phyloP scores from a whole-genome alignment of 176 grass and related monocot genomes.

The Aegilops bicornis region DNA sequence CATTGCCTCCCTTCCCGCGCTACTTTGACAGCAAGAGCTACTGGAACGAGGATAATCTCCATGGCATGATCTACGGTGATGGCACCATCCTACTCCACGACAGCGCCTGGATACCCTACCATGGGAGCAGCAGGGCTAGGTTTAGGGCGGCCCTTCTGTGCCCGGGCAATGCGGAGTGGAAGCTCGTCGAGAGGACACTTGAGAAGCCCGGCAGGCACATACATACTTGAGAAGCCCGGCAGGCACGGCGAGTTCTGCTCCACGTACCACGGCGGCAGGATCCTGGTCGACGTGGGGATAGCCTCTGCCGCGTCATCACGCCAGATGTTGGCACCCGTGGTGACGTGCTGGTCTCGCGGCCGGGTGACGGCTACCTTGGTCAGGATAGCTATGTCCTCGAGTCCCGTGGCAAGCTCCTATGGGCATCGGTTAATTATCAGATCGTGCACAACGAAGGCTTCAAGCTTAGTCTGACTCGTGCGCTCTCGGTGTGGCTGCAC shows the following conservation, averaged over 20 bases:
- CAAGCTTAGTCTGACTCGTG: no score
- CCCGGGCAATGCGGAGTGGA: neutral
- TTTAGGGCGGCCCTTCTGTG: neutral
- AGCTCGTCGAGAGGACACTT: neutral
- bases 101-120: no score
- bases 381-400: neutral
- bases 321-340: neutral
- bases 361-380: no score
- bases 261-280: neutral
- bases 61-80: neutral
- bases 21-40: no score
- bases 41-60: neutral
- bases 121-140: no score
- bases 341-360: neutral
- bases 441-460: no score
- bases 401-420: neutral
- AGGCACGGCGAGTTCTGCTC: neutral
- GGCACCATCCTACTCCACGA: neutral
- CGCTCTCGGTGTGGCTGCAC: neutral
- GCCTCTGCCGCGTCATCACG: neutral
- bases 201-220: no score
- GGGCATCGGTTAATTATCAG: neutral
- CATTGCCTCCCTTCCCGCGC: no score
- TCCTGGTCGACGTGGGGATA: neutral
- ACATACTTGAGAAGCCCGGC: no score